Evolutionary conservation across 768 basidiomycete genomes (phyloP), one percentile per base, ranked within the genome.

Genomic region (Mycena venus): DNA sequence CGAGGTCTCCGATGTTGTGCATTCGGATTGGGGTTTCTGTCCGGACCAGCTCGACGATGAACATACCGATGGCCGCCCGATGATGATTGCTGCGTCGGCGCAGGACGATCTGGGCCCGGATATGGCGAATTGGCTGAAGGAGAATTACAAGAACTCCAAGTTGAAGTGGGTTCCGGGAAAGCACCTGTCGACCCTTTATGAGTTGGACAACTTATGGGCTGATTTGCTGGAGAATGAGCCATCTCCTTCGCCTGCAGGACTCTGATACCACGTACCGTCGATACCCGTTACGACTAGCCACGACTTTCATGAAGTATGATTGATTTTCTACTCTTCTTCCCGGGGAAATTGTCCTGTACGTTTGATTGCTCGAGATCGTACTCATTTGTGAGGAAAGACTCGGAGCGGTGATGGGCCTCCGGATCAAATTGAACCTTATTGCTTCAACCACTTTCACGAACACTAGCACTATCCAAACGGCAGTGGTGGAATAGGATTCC

Each of bases 1-100:
- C 70, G 86, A 87, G 56, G 75, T 85, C 64, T 65, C 85, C 9
- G 75, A 80, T 34, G 79, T 89, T 34, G 80, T 88, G 63, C 88
- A 91, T 56, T 85, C 87, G 17, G 88, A 88, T 66, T 92, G 91
- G 90, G 90, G 83, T 66, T 90, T 87, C 74, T 75, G 74, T 14
- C 87, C 88, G 3, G 80, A 83, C 42, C 75, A 75, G 5, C 80
- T 90, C 62, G 87, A 90, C 71, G 87, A 85, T 34, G 85, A 83
- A 29, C 87, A 90, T 75, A 82, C 84, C 64, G 80, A 79, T 40
- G 58, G 44, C 14, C 86, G 87, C 34, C 86, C 83, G 3, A 86
- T 92, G 27, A 77, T 90, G 65, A 72, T 92, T 31, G 84, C 88
- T 36, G 77, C 86, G 6, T 82, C 86, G n/a, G 62, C 80, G 59